phyloP scores from a whole-genome alignment of 140 eudicot genomes.

The Anethum foeniculum region DNA sequence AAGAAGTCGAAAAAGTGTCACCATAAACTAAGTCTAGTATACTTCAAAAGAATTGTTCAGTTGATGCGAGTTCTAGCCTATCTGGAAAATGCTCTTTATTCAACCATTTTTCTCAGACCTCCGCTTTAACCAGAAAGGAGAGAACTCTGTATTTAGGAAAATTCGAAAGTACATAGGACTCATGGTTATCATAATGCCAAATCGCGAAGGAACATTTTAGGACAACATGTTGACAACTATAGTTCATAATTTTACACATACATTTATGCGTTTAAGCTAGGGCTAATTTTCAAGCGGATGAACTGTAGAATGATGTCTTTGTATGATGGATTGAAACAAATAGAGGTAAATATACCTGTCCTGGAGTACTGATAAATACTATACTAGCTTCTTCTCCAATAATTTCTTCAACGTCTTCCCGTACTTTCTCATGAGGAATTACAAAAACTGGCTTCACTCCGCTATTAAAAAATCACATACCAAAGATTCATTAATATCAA shows the following conservation, averaged over 20 bases:
- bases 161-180: neutral
- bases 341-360: constrained; percentile 40
- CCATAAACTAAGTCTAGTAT: neutral
- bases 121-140: neutral
- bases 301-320: neutral
- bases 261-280: neutral
- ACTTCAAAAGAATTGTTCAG: neutral
- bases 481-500: constrained; percentile 1
- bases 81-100: neutral
- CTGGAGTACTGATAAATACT: constrained; percentile 84
- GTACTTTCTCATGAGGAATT: constrained; percentile 86
- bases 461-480: constrained; percentile 32
- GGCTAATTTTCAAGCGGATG: neutral
- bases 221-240: neutral
- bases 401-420: constrained; percentile 76
- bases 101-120: neutral
- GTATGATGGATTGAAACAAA: neutral
- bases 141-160: neutral
- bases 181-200: neutral
- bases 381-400: constrained; percentile 70
- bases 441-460: constrained; percentile 77
- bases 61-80: neutral
- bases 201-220: neutral
- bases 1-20: neutral
- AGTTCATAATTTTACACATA: neutral